Conservation (phyloP, 257 asterid genomes). For the Schizonepeta tenuifolia region DNA sequence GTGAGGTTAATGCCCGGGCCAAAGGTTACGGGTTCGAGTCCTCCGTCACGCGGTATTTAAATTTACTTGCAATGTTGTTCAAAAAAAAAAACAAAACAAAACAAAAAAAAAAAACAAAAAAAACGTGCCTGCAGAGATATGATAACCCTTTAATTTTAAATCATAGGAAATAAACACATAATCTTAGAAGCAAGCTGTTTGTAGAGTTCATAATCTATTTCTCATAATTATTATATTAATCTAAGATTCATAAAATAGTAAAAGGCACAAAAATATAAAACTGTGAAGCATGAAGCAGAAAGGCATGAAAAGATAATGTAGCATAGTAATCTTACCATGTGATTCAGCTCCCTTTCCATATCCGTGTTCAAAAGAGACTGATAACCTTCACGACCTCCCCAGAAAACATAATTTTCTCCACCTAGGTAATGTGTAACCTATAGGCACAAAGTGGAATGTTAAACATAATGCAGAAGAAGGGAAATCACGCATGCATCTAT, state of each 20-base stretch:
- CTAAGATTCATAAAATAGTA: background rate
- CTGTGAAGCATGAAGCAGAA: background rate
- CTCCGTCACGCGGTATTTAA: too few relatives aligned
- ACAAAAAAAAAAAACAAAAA: too few relatives aligned
- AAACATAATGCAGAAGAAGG: background rate
- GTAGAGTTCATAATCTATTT: background rate
- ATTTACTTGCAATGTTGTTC: too few relatives aligned
- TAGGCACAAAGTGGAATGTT: slow-evolving; percentile 21
- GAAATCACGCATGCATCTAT: background rate
- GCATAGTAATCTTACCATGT: slow-evolving; percentile 58
- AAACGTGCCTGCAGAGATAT: slow-evolving; percentile 73
- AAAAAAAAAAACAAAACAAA: too few relatives aligned
- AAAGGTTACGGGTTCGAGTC: too few relatives aligned
- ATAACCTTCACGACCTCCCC: slow-evolving; percentile 99
- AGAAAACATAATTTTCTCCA: slow-evolving; percentile 92
- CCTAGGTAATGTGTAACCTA: slow-evolving; percentile 98
- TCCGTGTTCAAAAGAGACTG: slow-evolving; percentile 94
- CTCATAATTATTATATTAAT: background rate
- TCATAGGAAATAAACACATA: background rate
- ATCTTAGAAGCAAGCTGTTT: background rate
- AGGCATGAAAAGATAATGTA: slow-evolving; percentile 7
- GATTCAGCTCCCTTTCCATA: slow-evolving; percentile 94
- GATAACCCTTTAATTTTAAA: background rate
- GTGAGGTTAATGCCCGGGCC: too few relatives aligned
- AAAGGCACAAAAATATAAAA: background rate